phyloP scores from a whole-genome alignment of 352 stramenopile species.

The Phytophthora citrophthora region DNA sequence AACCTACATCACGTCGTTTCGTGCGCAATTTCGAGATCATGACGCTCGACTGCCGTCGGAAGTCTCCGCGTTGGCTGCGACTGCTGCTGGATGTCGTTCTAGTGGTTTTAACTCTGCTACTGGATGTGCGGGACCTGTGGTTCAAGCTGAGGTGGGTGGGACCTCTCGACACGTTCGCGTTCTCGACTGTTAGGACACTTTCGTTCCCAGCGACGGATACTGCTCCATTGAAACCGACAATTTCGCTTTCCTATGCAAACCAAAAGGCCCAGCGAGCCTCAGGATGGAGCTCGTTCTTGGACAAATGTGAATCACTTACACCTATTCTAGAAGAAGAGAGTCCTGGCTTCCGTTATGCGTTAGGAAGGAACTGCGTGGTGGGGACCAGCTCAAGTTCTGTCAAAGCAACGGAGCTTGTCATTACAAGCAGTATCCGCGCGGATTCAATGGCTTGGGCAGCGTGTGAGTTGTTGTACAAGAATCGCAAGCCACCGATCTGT shows the following conservation, averaged over 20 bases:
- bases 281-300: conserved; percentile 58
- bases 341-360: conserved; percentile 24
- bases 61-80: conserved; percentile 16
- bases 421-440: conserved; percentile 49
- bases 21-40: conserved; percentile 23
- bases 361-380: conserved; percentile 54
- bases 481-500: conserved; percentile 60
- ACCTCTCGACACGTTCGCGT: conserved; percentile 42
- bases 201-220: conserved; percentile 19
- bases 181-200: conserved; percentile 38
- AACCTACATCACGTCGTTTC: conserved; percentile 14
- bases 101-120: conserved; percentile 34
- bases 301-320: conserved; percentile 46
- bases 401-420: conserved; percentile 41
- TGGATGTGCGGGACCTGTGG: conserved; percentile 63
- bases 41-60: conserved; percentile 1
- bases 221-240: conserved; percentile 10
- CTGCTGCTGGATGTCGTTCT: conserved; percentile 41
- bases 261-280: conserved; percentile 31
- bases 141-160: conserved; percentile 68
- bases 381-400: conserved; percentile 25
- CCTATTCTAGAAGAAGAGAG: conserved; percentile 19
- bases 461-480: conserved; percentile 52
- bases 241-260: conserved; percentile 13
- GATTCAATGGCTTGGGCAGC: conserved; percentile 62